Conservation (phyloP, 768 basidiomycete genomes). For the Botryobasidium botryosum region DNA sequence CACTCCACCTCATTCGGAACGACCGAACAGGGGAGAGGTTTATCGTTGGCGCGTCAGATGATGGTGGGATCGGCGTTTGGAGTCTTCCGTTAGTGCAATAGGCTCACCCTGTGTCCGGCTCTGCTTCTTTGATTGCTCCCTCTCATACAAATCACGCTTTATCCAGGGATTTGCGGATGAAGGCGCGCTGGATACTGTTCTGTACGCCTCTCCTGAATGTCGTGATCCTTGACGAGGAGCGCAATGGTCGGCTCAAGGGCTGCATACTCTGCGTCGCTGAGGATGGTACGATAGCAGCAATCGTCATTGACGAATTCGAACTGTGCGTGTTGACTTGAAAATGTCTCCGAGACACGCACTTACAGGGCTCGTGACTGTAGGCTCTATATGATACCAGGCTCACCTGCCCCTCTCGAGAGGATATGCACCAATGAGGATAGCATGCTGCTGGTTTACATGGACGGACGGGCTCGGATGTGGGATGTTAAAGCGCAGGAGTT, state of each 20-base stretch:
- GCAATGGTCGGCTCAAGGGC: conserved; percentile 40
- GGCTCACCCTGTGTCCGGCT: not conserved
- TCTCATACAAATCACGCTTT: too few species aligned
- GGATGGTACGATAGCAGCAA: conserved; percentile 73
- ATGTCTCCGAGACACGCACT: not conserved
- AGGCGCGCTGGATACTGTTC: conserved; percentile 61
- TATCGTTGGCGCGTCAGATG: conserved; percentile 58
- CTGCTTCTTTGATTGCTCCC: not conserved
- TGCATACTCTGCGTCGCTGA: conserved; percentile 54
- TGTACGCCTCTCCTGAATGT: conserved; percentile 43
- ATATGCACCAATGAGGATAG: conserved; percentile 54
- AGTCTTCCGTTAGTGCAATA: conserved; percentile 33
- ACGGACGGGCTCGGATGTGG: conserved; percentile 72
- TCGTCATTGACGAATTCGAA: conserved; percentile 55
- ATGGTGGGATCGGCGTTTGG: conserved; percentile 69
- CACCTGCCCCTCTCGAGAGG: conserved; percentile 43
- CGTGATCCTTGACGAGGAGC: conserved; percentile 35
- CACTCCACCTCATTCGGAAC: conserved; percentile 40
- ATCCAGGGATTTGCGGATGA: conserved; percentile 43
- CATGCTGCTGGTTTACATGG: conserved; percentile 56
- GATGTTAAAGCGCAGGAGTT: conserved; percentile 70
- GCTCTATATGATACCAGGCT: conserved; percentile 65
- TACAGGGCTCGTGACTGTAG: conserved; percentile 23
- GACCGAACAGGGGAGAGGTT: conserved; percentile 40
- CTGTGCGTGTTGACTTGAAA: conserved; percentile 37